These are phyloP conservation scores for Globisporangium solare DNA, from an alignment of 352 stramenopile genomes.

Conservation along the genomic window DNA sequence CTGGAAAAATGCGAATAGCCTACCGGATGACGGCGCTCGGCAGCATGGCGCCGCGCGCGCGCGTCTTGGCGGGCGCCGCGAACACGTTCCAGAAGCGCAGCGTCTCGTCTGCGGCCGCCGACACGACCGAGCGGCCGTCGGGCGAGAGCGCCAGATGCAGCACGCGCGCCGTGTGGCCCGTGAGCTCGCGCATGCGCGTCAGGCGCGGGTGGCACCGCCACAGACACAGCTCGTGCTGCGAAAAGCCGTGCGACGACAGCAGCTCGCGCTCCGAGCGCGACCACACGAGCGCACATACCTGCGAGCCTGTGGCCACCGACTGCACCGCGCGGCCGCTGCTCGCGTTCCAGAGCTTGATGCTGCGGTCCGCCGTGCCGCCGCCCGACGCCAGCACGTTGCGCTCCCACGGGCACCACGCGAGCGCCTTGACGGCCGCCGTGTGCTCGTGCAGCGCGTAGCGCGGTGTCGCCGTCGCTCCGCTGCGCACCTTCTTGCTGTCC, in stretches of 20 bases:
- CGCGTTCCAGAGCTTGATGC: slow-evolving; percentile 97
- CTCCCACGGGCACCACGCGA: slow-evolving; percentile 96
- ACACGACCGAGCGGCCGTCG: slow-evolving; percentile 90
- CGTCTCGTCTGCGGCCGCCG: slow-evolving; percentile 94
- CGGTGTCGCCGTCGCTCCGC: slow-evolving; percentile 15
- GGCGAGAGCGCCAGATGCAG: slow-evolving; percentile 92
- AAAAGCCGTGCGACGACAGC: slow-evolving; percentile 94
- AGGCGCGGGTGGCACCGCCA: slow-evolving; percentile 97
- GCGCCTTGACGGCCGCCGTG: slow-evolving; percentile 93
- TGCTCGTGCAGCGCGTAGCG: slow-evolving; percentile 84
- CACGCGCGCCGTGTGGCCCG: slow-evolving; percentile 90
- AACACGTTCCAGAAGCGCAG: slow-evolving; percentile 97
- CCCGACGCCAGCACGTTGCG: slow-evolving; percentile 92
- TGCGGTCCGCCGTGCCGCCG: slow-evolving; percentile 92
- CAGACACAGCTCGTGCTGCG: slow-evolving; percentile 91
- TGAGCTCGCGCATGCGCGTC: slow-evolving; percentile 91
- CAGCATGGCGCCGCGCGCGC: slow-evolving; percentile 1
- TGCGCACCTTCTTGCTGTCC: slow-evolving; percentile 58
- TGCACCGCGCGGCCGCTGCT: slow-evolving; percentile 80
- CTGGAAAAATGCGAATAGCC: too few species aligned
- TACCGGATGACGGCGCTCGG: slow-evolving; percentile 14
- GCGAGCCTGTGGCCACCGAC: slow-evolving; percentile 92
- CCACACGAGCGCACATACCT: slow-evolving; percentile 93
- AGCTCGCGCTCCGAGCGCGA: slow-evolving; percentile 86
- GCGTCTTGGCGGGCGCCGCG: slow-evolving; percentile 13